Percentiles rank a stretch among this genome's conserved stretches.
These are phyloP conservation scores for Lasiodiplodia hormozganensis DNA, from an alignment of 2,329 filamentous ascomycete genomes.

Conservation along the genomic window DNA sequence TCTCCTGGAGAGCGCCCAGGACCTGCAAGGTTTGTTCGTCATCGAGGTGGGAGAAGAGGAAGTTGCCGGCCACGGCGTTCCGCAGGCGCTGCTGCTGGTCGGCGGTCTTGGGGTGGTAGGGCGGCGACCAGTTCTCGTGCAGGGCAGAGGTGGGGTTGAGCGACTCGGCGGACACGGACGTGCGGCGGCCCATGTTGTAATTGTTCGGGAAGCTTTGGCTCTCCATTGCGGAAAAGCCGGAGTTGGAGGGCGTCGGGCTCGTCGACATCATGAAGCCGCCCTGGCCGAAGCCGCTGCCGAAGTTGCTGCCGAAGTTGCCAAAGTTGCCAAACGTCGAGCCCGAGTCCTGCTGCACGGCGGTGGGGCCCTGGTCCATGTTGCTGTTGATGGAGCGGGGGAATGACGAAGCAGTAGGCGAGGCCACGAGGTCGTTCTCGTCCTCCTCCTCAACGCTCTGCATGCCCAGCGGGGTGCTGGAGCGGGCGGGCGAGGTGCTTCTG, in stretches of 20 bases:
- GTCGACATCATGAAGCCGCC: conserved; percentile 40
- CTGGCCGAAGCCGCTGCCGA: conserved; percentile 35
- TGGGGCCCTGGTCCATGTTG: conserved; percentile 48
- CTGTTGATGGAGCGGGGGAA: conserved; percentile 53
- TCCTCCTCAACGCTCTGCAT: conserved; percentile 77
- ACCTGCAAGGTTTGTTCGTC: conserved; percentile 91
- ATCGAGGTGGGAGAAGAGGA: conserved; percentile 91
- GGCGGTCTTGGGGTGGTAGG: conserved; percentile 79
- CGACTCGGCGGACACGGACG: conserved; percentile 95
- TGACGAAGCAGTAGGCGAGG: conserved; percentile 70
- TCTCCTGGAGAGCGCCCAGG: conserved; percentile 89
- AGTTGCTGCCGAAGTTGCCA: conserved; percentile 42
- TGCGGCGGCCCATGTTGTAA: conserved; percentile 92
- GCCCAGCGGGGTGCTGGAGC: conserved; percentile 53
- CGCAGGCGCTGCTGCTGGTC: conserved; percentile 84
- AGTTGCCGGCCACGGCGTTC: conserved; percentile 84
- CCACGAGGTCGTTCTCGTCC: conserved; percentile 78
- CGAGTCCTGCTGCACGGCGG: conserved; percentile 48
- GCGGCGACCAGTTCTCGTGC: conserved; percentile 89
- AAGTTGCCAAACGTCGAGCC: conserved; percentile 42
- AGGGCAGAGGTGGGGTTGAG: conserved; percentile 85
- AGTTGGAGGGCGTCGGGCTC: conserved; percentile 45
- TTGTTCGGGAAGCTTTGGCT: conserved; percentile 82
- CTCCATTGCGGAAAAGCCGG: conserved; percentile 58
- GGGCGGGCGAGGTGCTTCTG: conserved; percentile 43